Evolutionary conservation across 2,329 filamentous ascomycete genomes (phyloP), one percentile per base, ranked within the genome.

Genomic region (Fusarium heterosporum): DNA sequence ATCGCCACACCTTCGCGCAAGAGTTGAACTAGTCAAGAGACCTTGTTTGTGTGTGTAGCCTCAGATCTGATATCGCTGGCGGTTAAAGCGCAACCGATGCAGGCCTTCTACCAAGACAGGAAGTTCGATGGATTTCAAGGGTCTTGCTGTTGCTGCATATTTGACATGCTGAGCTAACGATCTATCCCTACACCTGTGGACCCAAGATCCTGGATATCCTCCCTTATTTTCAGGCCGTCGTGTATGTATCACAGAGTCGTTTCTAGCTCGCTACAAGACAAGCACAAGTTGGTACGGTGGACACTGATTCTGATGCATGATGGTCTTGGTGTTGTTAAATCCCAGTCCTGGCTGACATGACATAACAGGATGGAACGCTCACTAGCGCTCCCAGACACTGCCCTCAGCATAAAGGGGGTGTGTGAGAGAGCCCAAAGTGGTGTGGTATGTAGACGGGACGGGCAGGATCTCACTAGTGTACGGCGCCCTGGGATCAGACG

Each of bases 401-500:
- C 39, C 17, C 17, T 19, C 42, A 43, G 19, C 34, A 28, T 43
- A 42, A 41, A 54, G 53, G 51, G 65, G 66, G 70, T 50, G 66
- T 71, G 41, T 56, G 34, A 32, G 53, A 32, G 49, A 29, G 40
- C 56, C 59, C 19, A 62, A 63, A 66, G 67, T 56, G 59, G 65
- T 61, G 62, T 72, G 70, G 69, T 73, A 67, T 70, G 71, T 64
- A 64, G 58, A 66, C 71, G 71, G 71, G 71, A 73, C 71, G 71
- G 71, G 69, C 71, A 73, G 71, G 69, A 73, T 73, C 71, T 73
- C 49, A 64, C 66, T 73, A 73, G 71, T 47, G 71, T 50, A 61
- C 55, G 64, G 55, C 55, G 69, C 59, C 61, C 71, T 68, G 58
- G 67, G 71, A 73, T 73, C 71, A 73, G 71, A 71, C 71, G 71